These are phyloP conservation scores for Phytopythium helicoides DNA, from an alignment of 352 stramenopile genomes.

Conservation along the genomic window DNA sequence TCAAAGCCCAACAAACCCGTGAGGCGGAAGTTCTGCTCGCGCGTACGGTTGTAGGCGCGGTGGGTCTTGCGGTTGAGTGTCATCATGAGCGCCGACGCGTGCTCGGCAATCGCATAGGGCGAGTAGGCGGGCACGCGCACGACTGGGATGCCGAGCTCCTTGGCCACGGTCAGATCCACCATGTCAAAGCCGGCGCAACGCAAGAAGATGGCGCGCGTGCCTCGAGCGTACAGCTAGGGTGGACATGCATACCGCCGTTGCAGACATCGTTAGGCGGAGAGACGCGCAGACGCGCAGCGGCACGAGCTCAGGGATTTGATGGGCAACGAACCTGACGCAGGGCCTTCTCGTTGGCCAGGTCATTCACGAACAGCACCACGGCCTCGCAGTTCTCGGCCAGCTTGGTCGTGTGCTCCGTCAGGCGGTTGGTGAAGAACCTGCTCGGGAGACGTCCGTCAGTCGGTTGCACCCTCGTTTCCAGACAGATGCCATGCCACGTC, in stretches of 20 bases:
- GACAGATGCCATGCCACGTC: too few species aligned
- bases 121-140: slow-evolving; percentile 63
- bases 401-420: slow-evolving; percentile 44
- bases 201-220: slow-evolving; percentile 57
- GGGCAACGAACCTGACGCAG: too few species aligned
- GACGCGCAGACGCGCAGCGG: slow-evolving; percentile 55
- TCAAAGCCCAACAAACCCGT: slow-evolving; percentile 56
- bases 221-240: slow-evolving; percentile 32
- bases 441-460: neutral
- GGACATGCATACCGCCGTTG: too few species aligned
- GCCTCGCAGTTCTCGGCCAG: slow-evolving; percentile 55
- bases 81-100: slow-evolving; percentile 71
- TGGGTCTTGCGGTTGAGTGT: slow-evolving; percentile 66
- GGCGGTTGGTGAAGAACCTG: slow-evolving; percentile 49
- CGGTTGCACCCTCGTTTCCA: too few species aligned
- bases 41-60: slow-evolving; percentile 49
- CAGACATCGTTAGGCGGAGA: too few species aligned
- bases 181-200: slow-evolving; percentile 72
- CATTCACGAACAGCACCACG: slow-evolving; percentile 87
- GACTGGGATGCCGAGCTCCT: slow-evolving; percentile 50
- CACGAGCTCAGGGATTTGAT: too few species aligned
- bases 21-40: slow-evolving; percentile 62
- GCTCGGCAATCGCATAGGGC: slow-evolving; percentile 73
- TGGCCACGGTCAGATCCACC: slow-evolving; percentile 48
- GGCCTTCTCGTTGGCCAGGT: slow-evolving; percentile 60